A percentile compares a stretch with the other conserved stretches of the same genome.
Conservation (phyloP, 2,329 filamentous ascomycete species). For the Microsporum canis region DNA sequence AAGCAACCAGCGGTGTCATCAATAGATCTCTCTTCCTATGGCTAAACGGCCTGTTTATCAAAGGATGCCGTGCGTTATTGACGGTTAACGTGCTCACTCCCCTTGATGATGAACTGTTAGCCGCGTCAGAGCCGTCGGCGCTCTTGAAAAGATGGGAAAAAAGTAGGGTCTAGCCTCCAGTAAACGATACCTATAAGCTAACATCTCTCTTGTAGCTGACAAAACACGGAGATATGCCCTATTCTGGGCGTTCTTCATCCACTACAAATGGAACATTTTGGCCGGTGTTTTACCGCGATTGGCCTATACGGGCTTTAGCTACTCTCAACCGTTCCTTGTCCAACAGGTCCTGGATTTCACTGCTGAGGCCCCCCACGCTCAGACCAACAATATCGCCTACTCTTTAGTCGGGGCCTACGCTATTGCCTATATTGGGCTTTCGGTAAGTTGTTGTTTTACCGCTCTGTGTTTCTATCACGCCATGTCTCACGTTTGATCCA, state of each 20-base stretch:
- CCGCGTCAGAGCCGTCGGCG: background rate
- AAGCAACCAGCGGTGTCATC: conserved; percentile 1
- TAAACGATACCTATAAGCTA: background rate
- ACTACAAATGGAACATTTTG: conserved; percentile 1
- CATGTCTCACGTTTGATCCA: background rate
- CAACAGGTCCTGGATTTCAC: conserved; percentile 1
- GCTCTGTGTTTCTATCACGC: background rate
- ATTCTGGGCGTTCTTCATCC: background rate
- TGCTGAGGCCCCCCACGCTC: background rate
- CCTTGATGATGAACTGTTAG: background rate
- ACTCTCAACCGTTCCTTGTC: conserved; percentile 1
- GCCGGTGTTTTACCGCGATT: background rate
- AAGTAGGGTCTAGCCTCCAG: background rate
- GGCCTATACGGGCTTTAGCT: background rate
- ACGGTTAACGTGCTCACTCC: background rate
- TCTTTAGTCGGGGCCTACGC: background rate
- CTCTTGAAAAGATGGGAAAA: background rate
- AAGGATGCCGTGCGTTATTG: background rate
- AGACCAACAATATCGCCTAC: background rate
- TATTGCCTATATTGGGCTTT: conserved; percentile 4
- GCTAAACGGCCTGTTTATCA: background rate
- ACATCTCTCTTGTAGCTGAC: background rate
- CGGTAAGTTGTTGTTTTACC: background rate
- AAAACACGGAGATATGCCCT: background rate
- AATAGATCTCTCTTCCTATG: background rate